Evolutionary conservation across 371 early-diverging fungal genomes (phyloP), one percentile per base, ranked within the genome.

Genomic region (Mortierella sp.): DNA sequence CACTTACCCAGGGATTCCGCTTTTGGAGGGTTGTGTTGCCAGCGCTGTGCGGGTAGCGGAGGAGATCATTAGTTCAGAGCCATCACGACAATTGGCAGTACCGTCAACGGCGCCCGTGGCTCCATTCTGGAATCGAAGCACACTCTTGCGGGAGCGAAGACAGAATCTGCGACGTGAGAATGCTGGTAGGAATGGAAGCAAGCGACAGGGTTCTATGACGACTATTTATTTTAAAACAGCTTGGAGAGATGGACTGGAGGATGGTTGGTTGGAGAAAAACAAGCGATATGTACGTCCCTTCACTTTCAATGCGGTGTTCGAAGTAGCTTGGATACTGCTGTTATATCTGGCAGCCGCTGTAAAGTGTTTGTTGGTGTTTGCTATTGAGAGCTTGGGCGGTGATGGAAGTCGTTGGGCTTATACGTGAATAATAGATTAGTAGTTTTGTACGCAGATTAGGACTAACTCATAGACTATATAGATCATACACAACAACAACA

Each of bases 11-110:
- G 96, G 96, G 6, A 93, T 97, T 48, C 97, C 96, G 43, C 83
- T 97, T 38, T 79, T 96, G 36, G 97, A 97, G 77, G 96, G 96
- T 0, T 97, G 96, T 72, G 96, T 97, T 7, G 92, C 92, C 33
- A 91, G 91, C 57, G 90, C 96, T 1, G 85, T 90, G 36, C 87
- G 86, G 19, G 95, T 93, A 1, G 91, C 88, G 21, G 84, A 77
- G 53, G 69, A 85, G 36, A 81, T 90, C 60, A 32, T 71, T n/a
- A 45, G 62, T 24, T 41, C 68, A 19, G 76, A 72, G 22, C 63
- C 63, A 5, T 11, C 59, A 2, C 70, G 38, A 1, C 58, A 16
- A 21, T 32, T 76, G 50, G 65, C 72, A 16, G 21, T 69, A 3
- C 58, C 76, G 13, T 57, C 48, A 11, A 11, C 32, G 0, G 66